Percentiles rank a stretch among this genome's conserved stretches.
These are phyloP conservation scores for Podaxis carcinomalis DNA, from an alignment of 768 basidiomycete genomes.

Conservation along the genomic window DNA sequence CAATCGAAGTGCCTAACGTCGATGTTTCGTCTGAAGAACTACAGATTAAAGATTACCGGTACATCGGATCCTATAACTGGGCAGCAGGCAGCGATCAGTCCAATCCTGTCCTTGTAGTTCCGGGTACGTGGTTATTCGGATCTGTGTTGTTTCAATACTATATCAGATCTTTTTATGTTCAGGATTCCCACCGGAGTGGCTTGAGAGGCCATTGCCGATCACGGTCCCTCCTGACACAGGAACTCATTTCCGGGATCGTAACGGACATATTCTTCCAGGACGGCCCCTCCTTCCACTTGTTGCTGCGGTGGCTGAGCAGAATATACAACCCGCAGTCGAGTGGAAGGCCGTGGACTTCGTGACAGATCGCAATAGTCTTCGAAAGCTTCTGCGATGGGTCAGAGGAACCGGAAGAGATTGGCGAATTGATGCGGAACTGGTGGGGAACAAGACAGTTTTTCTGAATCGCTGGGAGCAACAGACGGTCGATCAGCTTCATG, in stretches of 20 bases:
- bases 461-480: slow-evolving; percentile 54
- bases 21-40: slow-evolving; percentile 23
- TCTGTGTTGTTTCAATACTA: neutral
- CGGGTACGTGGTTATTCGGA: slow-evolving; percentile 24
- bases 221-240: slow-evolving; percentile 52
- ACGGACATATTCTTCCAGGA: slow-evolving; percentile 39
- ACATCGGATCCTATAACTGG: slow-evolving; percentile 59
- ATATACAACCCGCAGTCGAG: slow-evolving; percentile 29
- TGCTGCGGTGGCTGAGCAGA: slow-evolving; percentile 45
- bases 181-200: slow-evolving; percentile 65
- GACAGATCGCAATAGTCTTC: slow-evolving; percentile 62
- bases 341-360: slow-evolving; percentile 44
- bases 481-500: slow-evolving; percentile 28
- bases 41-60: slow-evolving; percentile 30
- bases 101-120: slow-evolving; percentile 48
- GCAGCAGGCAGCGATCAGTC: slow-evolving; percentile 21
- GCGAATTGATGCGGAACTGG: slow-evolving; percentile 68
- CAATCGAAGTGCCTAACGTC: slow-evolving; percentile 19
- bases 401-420: slow-evolving; percentile 39
- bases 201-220: slow-evolving; percentile 41
- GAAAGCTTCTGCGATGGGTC: slow-evolving; percentile 60
- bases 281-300: slow-evolving; percentile 50
- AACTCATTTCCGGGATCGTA: slow-evolving; percentile 51
- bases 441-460: slow-evolving; percentile 53
- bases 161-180: neutral